Percentiles rank a stretch among this genome's conserved stretches.
These are phyloP conservation scores for Solanum hybrid DNA, from an alignment of 305 asterid species.

Conservation along the genomic window DNA sequence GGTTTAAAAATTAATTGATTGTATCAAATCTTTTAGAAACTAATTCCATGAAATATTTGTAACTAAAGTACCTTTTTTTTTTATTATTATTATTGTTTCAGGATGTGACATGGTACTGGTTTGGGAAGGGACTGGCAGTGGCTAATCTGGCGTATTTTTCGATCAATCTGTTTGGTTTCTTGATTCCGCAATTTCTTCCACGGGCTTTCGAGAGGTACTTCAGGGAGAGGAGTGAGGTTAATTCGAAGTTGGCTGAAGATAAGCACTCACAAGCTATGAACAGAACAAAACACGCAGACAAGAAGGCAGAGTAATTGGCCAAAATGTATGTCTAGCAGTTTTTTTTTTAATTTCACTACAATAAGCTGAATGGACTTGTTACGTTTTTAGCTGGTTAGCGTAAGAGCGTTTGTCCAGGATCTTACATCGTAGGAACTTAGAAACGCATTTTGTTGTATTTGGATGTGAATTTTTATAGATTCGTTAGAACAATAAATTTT, in stretches of 20 bases:
- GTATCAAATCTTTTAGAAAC: not conserved
- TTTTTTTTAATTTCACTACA: not conserved
- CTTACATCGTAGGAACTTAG: not conserved
- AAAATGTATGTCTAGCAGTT: not conserved
- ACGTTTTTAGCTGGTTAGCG: not conserved
- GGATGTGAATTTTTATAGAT: too few species aligned
- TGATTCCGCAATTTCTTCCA: constrained; percentile 69
- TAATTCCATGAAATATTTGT: not conserved
- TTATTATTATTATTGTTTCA: not conserved
- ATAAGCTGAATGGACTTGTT: not conserved
- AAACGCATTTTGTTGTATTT: not conserved
- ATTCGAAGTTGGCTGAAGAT: constrained; percentile 44
- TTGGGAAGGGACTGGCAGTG: constrained; percentile 52
- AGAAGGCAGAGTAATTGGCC: constrained; percentile 30
- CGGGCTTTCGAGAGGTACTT: constrained; percentile 64
- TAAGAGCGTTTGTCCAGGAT: not conserved
- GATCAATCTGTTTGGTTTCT: constrained; percentile 44
- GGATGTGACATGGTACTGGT: constrained; percentile 76
- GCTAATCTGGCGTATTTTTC: constrained; percentile 43
- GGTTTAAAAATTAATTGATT: not conserved
- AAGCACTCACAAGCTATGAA: constrained; percentile 20
- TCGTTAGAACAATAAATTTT: too few species aligned
- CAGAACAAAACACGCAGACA: constrained; percentile 14
- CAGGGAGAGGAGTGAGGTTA: constrained; percentile 40
- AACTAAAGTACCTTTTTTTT: not conserved